Base-by-base conservation (phyloP, 2,329 filamentous ascomycete genomes). In the Colletotrichum lentis region DNA sequence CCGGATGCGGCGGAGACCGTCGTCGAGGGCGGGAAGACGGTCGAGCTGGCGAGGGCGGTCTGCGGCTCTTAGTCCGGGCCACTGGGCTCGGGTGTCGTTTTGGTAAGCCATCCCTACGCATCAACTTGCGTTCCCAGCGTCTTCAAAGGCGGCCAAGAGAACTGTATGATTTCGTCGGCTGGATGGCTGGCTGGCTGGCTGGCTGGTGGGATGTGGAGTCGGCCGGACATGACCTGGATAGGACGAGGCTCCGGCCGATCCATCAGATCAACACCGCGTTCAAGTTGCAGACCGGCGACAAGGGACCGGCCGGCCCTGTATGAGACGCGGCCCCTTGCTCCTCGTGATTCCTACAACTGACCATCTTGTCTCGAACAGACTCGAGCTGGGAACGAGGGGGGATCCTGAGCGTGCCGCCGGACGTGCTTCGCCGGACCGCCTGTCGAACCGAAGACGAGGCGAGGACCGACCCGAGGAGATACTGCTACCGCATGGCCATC, bases 41-140 rank as follows among this genome's bases (percentile, higher is more conserved):
- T 82, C 63, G 83, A 85, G 70, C 82, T 84, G 72, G 81, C 82
- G n/a, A 81, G 80, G 10, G 80, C 84, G 49, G 77, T 77, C 4
- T 79, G 79, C 7, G 83, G 83, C 0, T 76, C 75, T 3, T 85
- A 83, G 82, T 81, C 80, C 4, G 83, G 82, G 2, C 80, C 77
- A 0, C 84, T 84, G 75, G 83, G 83, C n/a, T 79, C 80, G 54
- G 83, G 83, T 18, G 78, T 76, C 20, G 79, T 84, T 67, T 74
- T 83, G 76, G 73, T 83, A 77, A 71, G 79, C 74, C 50, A 3
- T 16, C 3, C 24, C 16, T n/a, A 31, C 27, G 8, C 27, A 31
- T 31, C 27, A 31, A 8, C 27, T 31, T 31, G 27, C 27, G 27
- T 10, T 31, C 27, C 27, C 27, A 2, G 27, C 27, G 27, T 31